A percentile compares a stretch with the other conserved stretches of the same genome.
These are phyloP conservation scores for Trichoderma atrobrunneum DNA, from an alignment of 2,329 filamentous ascomycete species.

Conservation along the genomic window DNA sequence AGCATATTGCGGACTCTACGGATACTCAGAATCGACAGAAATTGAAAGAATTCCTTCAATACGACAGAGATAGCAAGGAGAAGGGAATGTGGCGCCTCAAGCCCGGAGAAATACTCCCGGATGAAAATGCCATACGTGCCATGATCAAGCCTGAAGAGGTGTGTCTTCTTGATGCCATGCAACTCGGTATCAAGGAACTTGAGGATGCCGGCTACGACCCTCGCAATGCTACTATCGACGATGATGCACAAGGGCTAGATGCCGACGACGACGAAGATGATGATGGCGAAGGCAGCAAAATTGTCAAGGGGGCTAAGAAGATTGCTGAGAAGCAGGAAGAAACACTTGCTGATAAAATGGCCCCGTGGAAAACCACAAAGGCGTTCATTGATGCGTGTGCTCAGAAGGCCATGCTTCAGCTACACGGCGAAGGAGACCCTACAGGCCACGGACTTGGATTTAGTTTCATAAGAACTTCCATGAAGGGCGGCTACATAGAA, in stretches of 20 bases:
- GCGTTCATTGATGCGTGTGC: conserved; percentile 93
- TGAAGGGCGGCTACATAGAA: conserved; percentile 95
- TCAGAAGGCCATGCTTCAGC: conserved; percentile 92
- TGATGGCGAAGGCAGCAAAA: conserved; percentile 43
- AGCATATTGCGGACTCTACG: conserved; percentile 86
- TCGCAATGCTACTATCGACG: conserved; percentile 59
- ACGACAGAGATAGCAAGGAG: conserved; percentile 69
- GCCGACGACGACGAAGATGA: conserved; percentile 54
- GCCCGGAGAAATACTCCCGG: conserved; percentile 70
- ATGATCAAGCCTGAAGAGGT: conserved; percentile 97
- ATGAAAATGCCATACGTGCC: conserved; percentile 74
- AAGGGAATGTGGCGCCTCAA: conserved; percentile 80
- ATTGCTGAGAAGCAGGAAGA: conserved; percentile 55
- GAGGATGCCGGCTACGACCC: conserved; percentile 84
- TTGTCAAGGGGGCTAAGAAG: conserved; percentile 42
- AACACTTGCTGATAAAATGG: conserved; percentile 81
- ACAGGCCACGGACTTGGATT: conserved; percentile 91
- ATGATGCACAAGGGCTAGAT: conserved; percentile 61
- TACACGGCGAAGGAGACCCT: conserved; percentile 92
- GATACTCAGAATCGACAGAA: conserved; percentile 96
- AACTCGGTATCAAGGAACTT: conserved; percentile 87
- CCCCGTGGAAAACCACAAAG: conserved; percentile 94
- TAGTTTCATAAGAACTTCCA: conserved; percentile 95
- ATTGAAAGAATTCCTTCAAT: conserved; percentile 92
- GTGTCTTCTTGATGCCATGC: conserved; percentile 93